These are phyloP conservation scores for Umbilicus rupestris DNA, from an alignment of 164 flowering plant species.

Conservation along the genomic window DNA sequence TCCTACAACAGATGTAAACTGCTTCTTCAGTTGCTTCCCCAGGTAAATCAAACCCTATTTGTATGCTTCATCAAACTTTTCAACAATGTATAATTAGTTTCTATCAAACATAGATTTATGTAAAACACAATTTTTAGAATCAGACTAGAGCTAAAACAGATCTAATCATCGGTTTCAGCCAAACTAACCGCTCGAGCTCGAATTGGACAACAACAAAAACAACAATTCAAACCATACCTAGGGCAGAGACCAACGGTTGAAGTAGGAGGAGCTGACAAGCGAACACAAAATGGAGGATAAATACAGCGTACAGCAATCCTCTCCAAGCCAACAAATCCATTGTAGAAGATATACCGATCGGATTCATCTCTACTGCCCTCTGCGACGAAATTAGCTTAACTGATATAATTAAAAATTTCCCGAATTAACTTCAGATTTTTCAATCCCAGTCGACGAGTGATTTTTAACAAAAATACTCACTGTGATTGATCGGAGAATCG, in stretches of 20 bases:
- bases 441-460: too few species aligned
- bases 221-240: conserved; percentile 23
- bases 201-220: background rate
- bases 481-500: background rate
- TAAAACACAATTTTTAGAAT: too few species aligned
- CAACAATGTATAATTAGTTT: too few species aligned
- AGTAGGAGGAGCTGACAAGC: conserved; percentile 55
- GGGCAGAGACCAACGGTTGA: conserved; percentile 58
- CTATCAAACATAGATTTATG: too few species aligned
- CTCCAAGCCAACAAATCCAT: conserved; percentile 49
- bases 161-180: too few species aligned
- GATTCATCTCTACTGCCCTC: conserved; percentile 12
- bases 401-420: background rate
- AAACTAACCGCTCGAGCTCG: too few species aligned
- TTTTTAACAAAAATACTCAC: too few species aligned
- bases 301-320: conserved; percentile 33
- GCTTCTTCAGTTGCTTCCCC: too few species aligned
- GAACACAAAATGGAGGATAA: conserved; percentile 50
- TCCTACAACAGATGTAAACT: too few species aligned
- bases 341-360: conserved; percentile 17
- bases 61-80: too few species aligned
- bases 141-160: too few species aligned
- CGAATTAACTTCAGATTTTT: background rate
- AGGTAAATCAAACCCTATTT: too few species aligned
- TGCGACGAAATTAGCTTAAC: background rate